These are phyloP conservation scores for Staphylotrichum longicolle DNA, from an alignment of 495 filamentous ascomycete species.

Conservation along the genomic window DNA sequence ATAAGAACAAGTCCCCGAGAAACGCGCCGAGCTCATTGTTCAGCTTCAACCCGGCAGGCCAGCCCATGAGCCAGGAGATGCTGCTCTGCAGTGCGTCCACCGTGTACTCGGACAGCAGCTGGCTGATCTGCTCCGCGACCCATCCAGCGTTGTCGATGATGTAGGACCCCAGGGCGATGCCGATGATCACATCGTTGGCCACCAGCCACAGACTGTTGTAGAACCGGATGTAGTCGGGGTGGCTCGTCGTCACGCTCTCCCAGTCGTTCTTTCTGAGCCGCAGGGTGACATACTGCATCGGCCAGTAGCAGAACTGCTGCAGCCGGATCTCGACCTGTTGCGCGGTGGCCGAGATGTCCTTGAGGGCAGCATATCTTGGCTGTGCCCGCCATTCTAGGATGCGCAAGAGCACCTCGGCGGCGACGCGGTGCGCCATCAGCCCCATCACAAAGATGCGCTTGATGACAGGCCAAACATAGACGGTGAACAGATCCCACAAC, in stretches of 20 bases:
- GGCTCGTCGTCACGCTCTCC: slow-evolving; percentile 91
- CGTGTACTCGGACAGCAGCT: slow-evolving; percentile 74
- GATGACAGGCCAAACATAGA: slow-evolving; percentile 77
- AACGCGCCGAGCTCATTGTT: slow-evolving; percentile 94
- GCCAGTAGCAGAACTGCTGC: slow-evolving; percentile 99
- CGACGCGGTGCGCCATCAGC: slow-evolving; percentile 74
- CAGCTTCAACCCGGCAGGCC: slow-evolving; percentile 96
- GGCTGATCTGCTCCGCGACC: slow-evolving; percentile 80
- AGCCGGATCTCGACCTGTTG: slow-evolving; percentile 97
- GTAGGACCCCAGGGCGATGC: slow-evolving; percentile 91
- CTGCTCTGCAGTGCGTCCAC: slow-evolving; percentile 85
- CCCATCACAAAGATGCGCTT: slow-evolving; percentile 69
- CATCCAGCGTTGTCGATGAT: slow-evolving; percentile 91
- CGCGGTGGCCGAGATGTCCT: slow-evolving; percentile 95
- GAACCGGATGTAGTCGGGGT: slow-evolving; percentile 98
- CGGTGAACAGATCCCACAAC: slow-evolving; percentile 66
- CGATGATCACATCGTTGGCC: slow-evolving; percentile 97
- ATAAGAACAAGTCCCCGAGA: slow-evolving; percentile 89
- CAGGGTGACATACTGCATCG: slow-evolving; percentile 89
- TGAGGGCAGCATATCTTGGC: slow-evolving; percentile 78
- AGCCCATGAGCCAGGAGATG: slow-evolving; percentile 94
- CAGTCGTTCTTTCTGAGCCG: slow-evolving; percentile 86
- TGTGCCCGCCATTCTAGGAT: slow-evolving; percentile 85
- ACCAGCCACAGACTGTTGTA: slow-evolving; percentile 99
- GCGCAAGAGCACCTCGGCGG: slow-evolving; percentile 75